Evolutionary conservation across 1,139 yeast species (phyloP), one percentile per base, ranked within the genome.

Genomic region (Yamadazyma triangularis): DNA sequence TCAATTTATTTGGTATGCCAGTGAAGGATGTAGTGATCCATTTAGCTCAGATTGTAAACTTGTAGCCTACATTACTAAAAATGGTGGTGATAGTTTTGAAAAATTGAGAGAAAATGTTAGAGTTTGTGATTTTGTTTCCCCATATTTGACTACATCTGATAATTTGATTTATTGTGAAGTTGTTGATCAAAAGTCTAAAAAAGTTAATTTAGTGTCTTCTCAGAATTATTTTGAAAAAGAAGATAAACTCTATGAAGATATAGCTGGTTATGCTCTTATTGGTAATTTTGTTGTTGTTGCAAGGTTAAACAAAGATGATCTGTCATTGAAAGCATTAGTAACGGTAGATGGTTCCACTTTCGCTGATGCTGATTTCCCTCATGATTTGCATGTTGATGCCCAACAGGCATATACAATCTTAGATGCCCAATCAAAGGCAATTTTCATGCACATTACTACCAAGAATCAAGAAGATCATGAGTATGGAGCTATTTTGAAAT

Each of bases 391-490:
- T 19, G 77, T 80, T 13, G 73, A 72, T 28, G 65, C 69, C 23
- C 83, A 81, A 44, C 84, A 81, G 42, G 94, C 96, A 0, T 89
- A 86, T 53, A 88, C 97, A 0, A 72, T 91, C 15, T 64, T 91
- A 32, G 93, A 87, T 26, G 78, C 94, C 0, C 72, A 73, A 23
- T 72, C 89, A 0, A 77, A 83, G 23, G 76, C 95, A 0, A 66
- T 91, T 5, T 83, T 89, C 56, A 56, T 91, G 60, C 96, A 88
- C 53, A 84, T 88, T 6, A 84, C 96, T 1, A 79, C 88, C 0
- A 68, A 67, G 41, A 54, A 62, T 15, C 66, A 64, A 6, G 36
- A 50, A 0, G 77, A 72, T 8, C 53, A 60, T 8, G 94, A 87
- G 46, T 80, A 56, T 56, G 98, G 98, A 7, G 67, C 87, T 0